A percentile compares a stretch with the other conserved stretches of the same genome.
phyloP scores from a whole-genome alignment of 2,329 filamentous ascomycete genomes.

The Colletotrichum ledebouriae region DNA sequence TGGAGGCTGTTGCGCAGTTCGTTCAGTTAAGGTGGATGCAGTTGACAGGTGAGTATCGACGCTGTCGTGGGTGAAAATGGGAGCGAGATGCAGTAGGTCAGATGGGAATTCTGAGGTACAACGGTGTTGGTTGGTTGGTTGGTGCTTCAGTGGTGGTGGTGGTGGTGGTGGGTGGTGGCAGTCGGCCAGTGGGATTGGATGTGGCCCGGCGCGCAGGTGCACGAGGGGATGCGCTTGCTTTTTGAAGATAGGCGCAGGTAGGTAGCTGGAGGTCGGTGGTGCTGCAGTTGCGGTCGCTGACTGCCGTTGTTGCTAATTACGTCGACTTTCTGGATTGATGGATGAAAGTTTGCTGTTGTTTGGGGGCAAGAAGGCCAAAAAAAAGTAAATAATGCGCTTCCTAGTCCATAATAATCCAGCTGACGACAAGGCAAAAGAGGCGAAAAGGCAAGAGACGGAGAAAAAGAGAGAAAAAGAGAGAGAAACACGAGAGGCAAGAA shows the following conservation, averaged over 20 bases:
- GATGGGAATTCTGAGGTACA: conserved; percentile 23
- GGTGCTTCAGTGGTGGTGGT: not conserved
- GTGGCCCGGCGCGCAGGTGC: conserved; percentile 11
- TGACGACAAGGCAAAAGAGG: not conserved
- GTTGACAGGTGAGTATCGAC: conserved; percentile 3
- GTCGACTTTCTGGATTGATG: not conserved
- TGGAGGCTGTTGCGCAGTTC: not conserved
- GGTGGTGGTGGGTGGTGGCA: not conserved
- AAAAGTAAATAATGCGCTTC: not conserved
- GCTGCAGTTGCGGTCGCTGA: conserved; percentile 1
- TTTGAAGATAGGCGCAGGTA: not conserved
- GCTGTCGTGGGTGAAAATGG: not conserved
- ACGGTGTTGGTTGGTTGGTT: conserved; percentile 20
- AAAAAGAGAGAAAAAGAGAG: not conserved
- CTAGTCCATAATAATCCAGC: not conserved
- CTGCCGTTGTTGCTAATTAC: conserved; percentile 3
- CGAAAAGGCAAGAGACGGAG: not conserved
- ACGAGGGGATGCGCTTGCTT: conserved; percentile 22
- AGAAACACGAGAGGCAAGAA: not conserved
- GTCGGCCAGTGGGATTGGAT: conserved; percentile 11
- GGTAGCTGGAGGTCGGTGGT: not conserved
- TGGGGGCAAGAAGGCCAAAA: conserved; percentile 2
- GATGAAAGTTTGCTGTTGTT: not conserved
- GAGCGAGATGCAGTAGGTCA: conserved; percentile 7
- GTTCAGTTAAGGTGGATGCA: not conserved